phyloP scores from a whole-genome alignment of 495 filamentous ascomycete genomes.

The Tuber brumale region DNA sequence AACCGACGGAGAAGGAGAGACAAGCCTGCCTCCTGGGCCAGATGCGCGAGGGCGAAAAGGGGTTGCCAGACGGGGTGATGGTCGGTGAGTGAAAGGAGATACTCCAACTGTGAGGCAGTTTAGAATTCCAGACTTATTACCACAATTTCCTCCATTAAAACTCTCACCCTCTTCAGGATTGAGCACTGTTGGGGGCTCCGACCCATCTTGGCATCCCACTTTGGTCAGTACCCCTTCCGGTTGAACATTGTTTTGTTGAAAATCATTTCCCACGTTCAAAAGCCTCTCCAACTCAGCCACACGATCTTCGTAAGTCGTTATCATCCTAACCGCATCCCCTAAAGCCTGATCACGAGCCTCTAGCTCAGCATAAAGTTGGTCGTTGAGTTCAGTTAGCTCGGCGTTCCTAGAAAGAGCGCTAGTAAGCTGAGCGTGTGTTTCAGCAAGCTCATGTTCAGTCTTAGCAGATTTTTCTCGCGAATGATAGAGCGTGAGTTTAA shows the following conservation, averaged over 20 bases:
- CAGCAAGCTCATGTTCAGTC: conserved; percentile 21
- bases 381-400: conserved; percentile 53
- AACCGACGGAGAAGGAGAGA: conserved; percentile 21
- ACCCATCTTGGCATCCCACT: neutral
- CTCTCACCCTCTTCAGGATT: neutral
- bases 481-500: conserved; percentile 79
- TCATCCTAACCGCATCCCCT: conserved; percentile 73
- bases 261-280: neutral
- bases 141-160: neutral
- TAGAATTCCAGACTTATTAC: neutral
- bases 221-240: neutral
- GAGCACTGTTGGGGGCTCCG: neutral
- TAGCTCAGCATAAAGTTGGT: conserved; percentile 61
- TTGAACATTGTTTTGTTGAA: conserved; percentile 9
- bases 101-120: conserved; percentile 14
- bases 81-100: conserved; percentile 26
- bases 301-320: conserved; percentile 65
- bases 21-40: conserved; percentile 7
- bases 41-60: conserved; percentile 13
- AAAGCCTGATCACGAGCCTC: conserved; percentile 71
- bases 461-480: conserved; percentile 49
- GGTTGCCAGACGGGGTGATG: conserved; percentile 7
- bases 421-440: conserved; percentile 14
- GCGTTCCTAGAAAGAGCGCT: conserved; percentile 42
- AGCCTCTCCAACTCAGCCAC: conserved; percentile 51